Evolutionary conservation across 2,329 filamentous ascomycete species (phyloP), one percentile per base, ranked within the genome.

Genomic region (Monilinia laxa): DNA sequence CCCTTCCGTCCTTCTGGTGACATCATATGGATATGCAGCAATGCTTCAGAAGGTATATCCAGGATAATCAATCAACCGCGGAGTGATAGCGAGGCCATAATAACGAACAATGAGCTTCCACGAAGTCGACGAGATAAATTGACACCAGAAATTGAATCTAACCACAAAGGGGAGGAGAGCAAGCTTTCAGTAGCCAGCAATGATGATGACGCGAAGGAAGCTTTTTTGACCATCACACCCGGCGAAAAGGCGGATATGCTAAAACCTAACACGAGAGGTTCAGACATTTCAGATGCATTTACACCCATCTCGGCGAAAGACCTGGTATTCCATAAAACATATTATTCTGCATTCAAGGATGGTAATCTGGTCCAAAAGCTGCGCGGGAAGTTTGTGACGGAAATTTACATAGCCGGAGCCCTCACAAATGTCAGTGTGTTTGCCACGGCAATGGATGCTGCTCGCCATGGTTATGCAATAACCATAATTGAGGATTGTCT

Each of bases 381-480:
- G 56, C 87, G 93, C n/a, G 87, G 88, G n/a, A 90, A 88, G 70
- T 88, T 97, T 71, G 87, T 96, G 67, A 97, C 93, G 2, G 91
- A 97, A 73, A 81, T 99, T 16, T 97, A 91, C 78, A 85, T 98
- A 31, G 96, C 91, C 74, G 95, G 95, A 28, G 90, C 90, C 55
- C 84, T 96, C 59, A 91, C 90, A 54, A 97, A 98, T 74, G 82
- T 96, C 47, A 93, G 93, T 42, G 88, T 98, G 57, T 93, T 95
- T 75, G 94, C 95, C 10, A 97, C 94, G 0, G 93, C 93, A 4
- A 83, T 96, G 70, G 95, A 97, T 75, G 95, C 94, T 14, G 93
- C 92, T 1, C 86, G 90, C 25, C 90, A 97, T 77, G 95, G 93
- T 5, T 88, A 96, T 74, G 83, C 87, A n/a, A 92, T 97, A 74